Percentiles rank a stretch among this genome's conserved stretches.
These are phyloP conservation scores for Metschnikowia lochheadii DNA, from an alignment of 805 yeast species.

Conservation along the genomic window DNA sequence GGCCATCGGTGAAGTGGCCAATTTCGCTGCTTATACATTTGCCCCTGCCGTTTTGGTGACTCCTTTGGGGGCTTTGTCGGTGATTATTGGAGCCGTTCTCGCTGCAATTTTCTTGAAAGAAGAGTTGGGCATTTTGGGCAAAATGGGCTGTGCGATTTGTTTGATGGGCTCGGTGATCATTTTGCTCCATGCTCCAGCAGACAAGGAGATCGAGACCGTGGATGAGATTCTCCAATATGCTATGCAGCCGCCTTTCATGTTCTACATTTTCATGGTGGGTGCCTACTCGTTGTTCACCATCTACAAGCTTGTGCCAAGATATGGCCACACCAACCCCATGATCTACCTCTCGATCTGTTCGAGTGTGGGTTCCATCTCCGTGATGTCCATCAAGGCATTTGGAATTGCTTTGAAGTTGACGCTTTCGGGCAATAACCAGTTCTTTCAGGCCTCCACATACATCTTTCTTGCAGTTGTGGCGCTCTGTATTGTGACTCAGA, in stretches of 20 bases:
- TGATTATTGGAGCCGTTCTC: constrained; percentile 85
- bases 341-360: constrained; percentile 87
- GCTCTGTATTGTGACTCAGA: constrained; percentile 80
- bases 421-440: constrained; percentile 80
- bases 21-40: constrained; percentile 91
- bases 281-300: constrained; percentile 74
- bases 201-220: constrained; percentile 80
- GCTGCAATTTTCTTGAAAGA: constrained; percentile 84
- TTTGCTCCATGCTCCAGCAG: constrained; percentile 91
- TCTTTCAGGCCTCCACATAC: constrained; percentile 79
- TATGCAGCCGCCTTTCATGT: constrained; percentile 67
- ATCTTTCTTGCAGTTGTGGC: constrained; percentile 74
- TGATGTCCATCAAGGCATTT: constrained; percentile 89
- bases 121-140: constrained; percentile 82
- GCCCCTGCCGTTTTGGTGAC: constrained; percentile 93
- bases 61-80: constrained; percentile 86
- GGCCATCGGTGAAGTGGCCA: constrained; percentile 90
- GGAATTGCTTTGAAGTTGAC: constrained; percentile 89
- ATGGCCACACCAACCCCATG: constrained; percentile 81
- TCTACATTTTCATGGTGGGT: constrained; percentile 60
- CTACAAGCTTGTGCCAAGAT: constrained; percentile 73
- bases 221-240: constrained; percentile 85
- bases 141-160: constrained; percentile 91
- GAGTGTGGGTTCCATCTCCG: constrained; percentile 84
- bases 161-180: constrained; percentile 83